Evolutionary conservation across 768 basidiomycete species (phyloP), one percentile per base, ranked within the genome.

Genomic region (Trametes cubensis): DNA sequence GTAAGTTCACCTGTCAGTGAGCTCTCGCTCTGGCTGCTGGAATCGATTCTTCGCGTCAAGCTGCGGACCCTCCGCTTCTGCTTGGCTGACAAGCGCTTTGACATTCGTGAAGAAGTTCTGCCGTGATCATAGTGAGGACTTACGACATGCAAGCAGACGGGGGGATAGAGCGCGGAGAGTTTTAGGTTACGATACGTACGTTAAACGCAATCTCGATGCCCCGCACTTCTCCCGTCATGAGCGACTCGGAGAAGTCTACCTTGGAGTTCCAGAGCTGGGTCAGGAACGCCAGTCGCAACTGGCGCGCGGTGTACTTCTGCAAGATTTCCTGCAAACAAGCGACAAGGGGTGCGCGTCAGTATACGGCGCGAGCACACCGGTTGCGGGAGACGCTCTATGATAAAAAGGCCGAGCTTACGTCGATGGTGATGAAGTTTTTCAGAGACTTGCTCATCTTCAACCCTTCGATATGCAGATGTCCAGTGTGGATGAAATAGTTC

Each of bases 361-460:
- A 42, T 28, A 61, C 11, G 41, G 47, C 18, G 25, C 8, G 44
- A 39, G 20, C 20, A 20, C 20, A 6, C 20, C 25, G 26, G 23
- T 34, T 11, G 25, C 17, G 23, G 1, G 48, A 49, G 48, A 26
- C 48, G 48, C 48, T 49, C 26, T 7, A 10, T 34, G n/a, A 60
- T 21, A 28, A 42, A 45, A 21, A 55, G 51, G 41, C 10, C 30
- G 44, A 38, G 50, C 88, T 73, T 70, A 92, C 91, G 69, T 92
- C 88, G 60, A 99, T 97, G 7, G 97, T 98, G 69, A 98, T 97
- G 73, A 98, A 99, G 72, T 99, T 99, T 75, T 99, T 99, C 64
- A 99, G 77, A 11, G 94, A 95, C 77, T 99, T 99, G 78, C 92
- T 95, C 97, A 99, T 99, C 76, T 99, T 99, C 61, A 97, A 79